Percentiles rank a stretch among this genome's conserved stretches.
Conservation (phyloP, 139 green algal species). For the Coelastrella sp. region DNA sequence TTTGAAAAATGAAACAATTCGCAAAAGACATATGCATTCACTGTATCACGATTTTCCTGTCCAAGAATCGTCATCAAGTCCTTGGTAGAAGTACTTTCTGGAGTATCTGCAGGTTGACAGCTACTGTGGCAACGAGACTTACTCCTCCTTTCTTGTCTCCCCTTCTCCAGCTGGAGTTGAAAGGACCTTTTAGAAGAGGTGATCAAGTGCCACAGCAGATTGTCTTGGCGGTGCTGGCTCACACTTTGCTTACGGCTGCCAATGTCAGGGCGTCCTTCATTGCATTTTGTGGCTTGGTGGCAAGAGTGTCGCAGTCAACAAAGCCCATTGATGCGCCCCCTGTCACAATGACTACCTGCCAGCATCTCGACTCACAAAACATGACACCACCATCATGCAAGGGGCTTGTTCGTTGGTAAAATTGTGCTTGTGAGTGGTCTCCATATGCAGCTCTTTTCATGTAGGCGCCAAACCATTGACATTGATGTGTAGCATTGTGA, state of each 20-base stretch:
- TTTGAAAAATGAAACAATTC: too few species aligned
- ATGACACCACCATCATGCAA: too few species aligned
- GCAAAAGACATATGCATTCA: too few species aligned
- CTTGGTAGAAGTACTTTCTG: not conserved
- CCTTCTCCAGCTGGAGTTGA: not conserved
- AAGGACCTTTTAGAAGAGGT: not conserved
- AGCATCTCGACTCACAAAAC: too few species aligned
- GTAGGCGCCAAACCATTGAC: too few species aligned
- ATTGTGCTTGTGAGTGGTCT: too few species aligned
- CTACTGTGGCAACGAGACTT: not conserved
- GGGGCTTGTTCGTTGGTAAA: too few species aligned
- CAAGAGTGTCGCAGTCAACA: not conserved
- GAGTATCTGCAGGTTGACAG: not conserved
- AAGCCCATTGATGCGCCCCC: not conserved
- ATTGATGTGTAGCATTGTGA: too few species aligned
- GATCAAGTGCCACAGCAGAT: not conserved
- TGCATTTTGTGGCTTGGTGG: not conserved
- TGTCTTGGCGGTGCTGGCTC: not conserved
- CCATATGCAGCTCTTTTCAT: too few species aligned
- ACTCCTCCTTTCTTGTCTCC: not conserved
- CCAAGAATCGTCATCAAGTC: not conserved
- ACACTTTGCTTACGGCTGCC: not conserved
- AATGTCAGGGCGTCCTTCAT: not conserved
- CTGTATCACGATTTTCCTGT: not conserved
- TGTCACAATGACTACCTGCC: too few species aligned